These are phyloP conservation scores for Ceriops zippeliana DNA, from an alignment of 345 rosid genomes.

Conservation along the genomic window DNA sequence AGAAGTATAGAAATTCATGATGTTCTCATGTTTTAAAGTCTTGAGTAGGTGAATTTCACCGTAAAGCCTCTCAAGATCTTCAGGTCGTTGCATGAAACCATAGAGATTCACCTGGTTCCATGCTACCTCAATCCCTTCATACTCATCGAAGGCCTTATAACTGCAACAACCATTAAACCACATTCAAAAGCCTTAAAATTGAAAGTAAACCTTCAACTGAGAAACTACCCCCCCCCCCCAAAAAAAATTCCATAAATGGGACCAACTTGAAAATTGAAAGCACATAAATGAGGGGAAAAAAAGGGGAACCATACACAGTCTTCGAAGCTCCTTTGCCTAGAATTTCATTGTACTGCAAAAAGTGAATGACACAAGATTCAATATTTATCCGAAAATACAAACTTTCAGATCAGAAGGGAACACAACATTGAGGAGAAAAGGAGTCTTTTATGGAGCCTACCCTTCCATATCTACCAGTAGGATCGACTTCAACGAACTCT, in stretches of 20 bases:
- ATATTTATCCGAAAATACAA: not conserved
- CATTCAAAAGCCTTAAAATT: not conserved
- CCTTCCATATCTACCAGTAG: constrained; percentile 32
- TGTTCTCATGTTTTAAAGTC: constrained; percentile 82
- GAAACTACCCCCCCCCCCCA: not conserved
- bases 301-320: constrained; percentile 19
- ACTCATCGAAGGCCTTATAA: constrained; percentile 93
- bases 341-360: constrained; percentile 26
- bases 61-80: constrained; percentile 90
- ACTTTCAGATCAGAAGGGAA: not conserved
- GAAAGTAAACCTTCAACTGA: not conserved
- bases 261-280: not conserved
- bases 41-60: constrained; percentile 93
- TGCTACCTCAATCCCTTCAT: constrained; percentile 93
- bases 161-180: constrained; percentile 32
- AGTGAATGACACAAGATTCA: not conserved
- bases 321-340: constrained; percentile 30
- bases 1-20: constrained; percentile 90
- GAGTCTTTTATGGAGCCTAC: constrained; percentile 1
- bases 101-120: constrained; percentile 98
- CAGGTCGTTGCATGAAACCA: constrained; percentile 84
- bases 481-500: constrained; percentile 25
- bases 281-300: constrained; percentile 1
- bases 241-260: not conserved
- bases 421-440: constrained; percentile 2